Evolutionary conservation across 2,329 filamentous ascomycete species (phyloP).

Genomic region (Xylaria sp.): DNA sequence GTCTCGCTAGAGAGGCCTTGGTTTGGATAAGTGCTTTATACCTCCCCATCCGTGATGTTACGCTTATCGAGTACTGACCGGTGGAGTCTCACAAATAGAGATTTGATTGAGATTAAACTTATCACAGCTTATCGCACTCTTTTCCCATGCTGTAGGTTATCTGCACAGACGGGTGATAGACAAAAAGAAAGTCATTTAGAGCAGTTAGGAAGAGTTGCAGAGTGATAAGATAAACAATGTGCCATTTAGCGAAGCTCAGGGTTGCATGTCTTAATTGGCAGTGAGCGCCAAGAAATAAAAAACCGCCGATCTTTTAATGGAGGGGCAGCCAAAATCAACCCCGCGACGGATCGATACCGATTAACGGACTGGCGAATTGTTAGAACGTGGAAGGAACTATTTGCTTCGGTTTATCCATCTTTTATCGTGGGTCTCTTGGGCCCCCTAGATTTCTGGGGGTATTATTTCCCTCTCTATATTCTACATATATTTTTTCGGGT

Average conservation of each 20-base stretch:
- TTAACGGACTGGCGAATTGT: slow-evolving; percentile 24
- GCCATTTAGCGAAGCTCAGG: slow-evolving; percentile 2
- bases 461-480: not conserved
- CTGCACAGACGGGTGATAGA: not conserved
- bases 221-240: not conserved
- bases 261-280: not conserved
- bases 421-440: slow-evolving; percentile 3
- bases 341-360: slow-evolving; percentile 13
- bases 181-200: too few species aligned
- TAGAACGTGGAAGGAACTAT: slow-evolving; percentile 30
- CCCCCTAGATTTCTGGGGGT: not conserved
- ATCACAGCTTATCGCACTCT: too few species aligned
- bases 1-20: too few species aligned
- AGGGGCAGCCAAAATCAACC: slow-evolving; percentile 29
- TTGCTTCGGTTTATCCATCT: slow-evolving; percentile 12
- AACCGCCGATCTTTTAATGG: slow-evolving; percentile 28
- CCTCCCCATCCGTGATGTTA: too few species aligned
- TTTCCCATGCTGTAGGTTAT: not conserved
- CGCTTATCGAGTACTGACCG: too few species aligned
- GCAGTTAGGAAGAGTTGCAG: not conserved
- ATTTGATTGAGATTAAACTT: too few species aligned
- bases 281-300: slow-evolving; percentile 13
- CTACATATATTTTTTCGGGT: not conserved
- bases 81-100: too few species aligned
- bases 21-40: too few species aligned